Evolutionary conservation across 192 early-diverging fungal genomes (phyloP).

Genomic region (Pilobolus umbonatus): DNA sequence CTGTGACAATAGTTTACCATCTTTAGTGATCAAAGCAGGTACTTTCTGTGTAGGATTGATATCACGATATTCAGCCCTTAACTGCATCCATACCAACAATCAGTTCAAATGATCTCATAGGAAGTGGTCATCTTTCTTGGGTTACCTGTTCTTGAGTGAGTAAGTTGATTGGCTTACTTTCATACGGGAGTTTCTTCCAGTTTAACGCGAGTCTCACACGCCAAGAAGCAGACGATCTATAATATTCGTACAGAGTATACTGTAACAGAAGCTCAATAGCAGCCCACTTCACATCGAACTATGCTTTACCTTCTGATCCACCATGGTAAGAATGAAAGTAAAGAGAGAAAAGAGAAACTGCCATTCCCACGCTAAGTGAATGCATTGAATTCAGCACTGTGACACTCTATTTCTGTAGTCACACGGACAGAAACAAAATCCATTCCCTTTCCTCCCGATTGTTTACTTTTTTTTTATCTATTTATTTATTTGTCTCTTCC

Average conservation of each 20-base stretch:
- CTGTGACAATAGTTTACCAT: constrained; percentile 54
- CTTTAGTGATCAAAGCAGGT: constrained; percentile 58
- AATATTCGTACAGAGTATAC: constrained; percentile 68
- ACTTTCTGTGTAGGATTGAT: constrained; percentile 68
- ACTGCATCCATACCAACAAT: constrained; percentile 35
- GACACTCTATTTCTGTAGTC: no score
- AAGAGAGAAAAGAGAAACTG: background rate
- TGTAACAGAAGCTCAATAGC: background rate
- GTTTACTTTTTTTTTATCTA: no score
- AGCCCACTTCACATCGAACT: background rate
- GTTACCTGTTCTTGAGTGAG: constrained; percentile 68
- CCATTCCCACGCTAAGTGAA: no score
- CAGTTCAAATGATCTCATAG: background rate
- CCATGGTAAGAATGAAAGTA: background rate
- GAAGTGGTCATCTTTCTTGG: background rate
- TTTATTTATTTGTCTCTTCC: no score
- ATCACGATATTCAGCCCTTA: constrained; percentile 46
- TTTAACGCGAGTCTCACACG: constrained; percentile 72
- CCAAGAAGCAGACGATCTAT: constrained; percentile 68
- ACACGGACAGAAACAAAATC: no score
- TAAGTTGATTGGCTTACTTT: constrained; percentile 62
- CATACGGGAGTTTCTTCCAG: constrained; percentile 73
- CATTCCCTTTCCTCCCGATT: no score
- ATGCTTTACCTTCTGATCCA: constrained; percentile 1
- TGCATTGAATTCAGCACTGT: no score